These are phyloP conservation scores for Colletotrichum abscissum DNA, from an alignment of 2,329 filamentous ascomycete genomes.

Conservation along the genomic window DNA sequence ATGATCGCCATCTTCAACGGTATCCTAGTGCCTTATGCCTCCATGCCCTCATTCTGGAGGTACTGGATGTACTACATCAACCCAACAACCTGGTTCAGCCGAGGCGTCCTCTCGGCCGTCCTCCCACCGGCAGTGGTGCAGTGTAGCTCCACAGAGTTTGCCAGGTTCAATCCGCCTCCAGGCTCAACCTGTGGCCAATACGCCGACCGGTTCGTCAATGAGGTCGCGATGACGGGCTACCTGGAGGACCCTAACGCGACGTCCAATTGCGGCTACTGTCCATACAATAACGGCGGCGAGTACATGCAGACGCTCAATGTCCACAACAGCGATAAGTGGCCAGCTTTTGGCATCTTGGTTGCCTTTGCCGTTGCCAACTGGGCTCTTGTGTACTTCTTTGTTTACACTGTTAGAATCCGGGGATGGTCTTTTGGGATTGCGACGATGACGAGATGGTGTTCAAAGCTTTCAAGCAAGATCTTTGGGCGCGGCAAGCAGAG, in stretches of 20 bases:
- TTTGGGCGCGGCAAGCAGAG: neutral
- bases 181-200: constrained; percentile 74
- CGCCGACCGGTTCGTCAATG: constrained; percentile 66
- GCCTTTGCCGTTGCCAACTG: constrained; percentile 78
- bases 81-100: constrained; percentile 31
- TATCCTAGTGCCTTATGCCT: constrained; percentile 57
- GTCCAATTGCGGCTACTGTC: constrained; percentile 75
- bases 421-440: constrained; percentile 75
- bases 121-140: constrained; percentile 43
- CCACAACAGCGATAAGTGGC: constrained; percentile 71
- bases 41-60: constrained; percentile 52
- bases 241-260: constrained; percentile 71
- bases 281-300: constrained; percentile 66
- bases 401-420: constrained; percentile 77
- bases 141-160: constrained; percentile 52
- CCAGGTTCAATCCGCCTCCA: constrained; percentile 68
- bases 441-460: neutral
- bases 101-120: constrained; percentile 31
- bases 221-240: constrained; percentile 62
- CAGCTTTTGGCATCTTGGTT: constrained; percentile 74
- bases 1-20: constrained; percentile 83
- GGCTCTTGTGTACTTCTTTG: constrained; percentile 80
- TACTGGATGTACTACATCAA: constrained; percentile 46
- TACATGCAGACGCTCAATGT: constrained; percentile 71
- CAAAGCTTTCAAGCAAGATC: neutral